phyloP scores from a whole-genome alignment of 306 rosid species.

The Sindora glabra region DNA sequence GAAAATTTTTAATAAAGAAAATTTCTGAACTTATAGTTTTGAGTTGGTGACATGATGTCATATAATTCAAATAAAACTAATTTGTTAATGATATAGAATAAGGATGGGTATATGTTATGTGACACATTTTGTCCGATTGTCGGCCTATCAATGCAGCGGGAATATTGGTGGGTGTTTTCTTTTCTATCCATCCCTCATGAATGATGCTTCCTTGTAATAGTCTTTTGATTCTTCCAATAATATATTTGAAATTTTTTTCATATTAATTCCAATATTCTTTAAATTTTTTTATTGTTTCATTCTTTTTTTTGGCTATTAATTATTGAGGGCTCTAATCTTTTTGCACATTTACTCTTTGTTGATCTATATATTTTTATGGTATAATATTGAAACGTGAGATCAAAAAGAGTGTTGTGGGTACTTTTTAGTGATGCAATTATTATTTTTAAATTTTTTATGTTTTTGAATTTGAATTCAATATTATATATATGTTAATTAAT shows the following conservation, averaged over 20 bases:
- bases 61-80: constrained; percentile 23
- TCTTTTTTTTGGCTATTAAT: neutral
- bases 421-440: too few species aligned
- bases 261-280: neutral
- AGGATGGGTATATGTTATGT: constrained; percentile 41
- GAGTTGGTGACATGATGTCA: neutral
- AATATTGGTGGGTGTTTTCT: constrained; percentile 56
- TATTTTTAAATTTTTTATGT: too few species aligned
- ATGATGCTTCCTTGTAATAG: neutral
- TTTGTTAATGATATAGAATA: constrained; percentile 8
- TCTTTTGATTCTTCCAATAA: constrained; percentile 2
- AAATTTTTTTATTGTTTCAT: neutral
- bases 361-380: too few species aligned
- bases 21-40: neutral
- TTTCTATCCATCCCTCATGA: neutral
- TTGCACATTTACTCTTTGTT: neutral
- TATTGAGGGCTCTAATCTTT: neutral
- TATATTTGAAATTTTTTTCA: neutral
- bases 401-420: too few species aligned
- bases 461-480: too few species aligned
- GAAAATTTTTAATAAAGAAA: neutral
- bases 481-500: too few species aligned
- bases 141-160: constrained; percentile 74
- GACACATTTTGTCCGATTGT: constrained; percentile 74
- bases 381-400: too few species aligned